Base-by-base conservation (phyloP, 2,329 filamentous ascomycete species). In the Scedosporium apiospermum region DNA sequence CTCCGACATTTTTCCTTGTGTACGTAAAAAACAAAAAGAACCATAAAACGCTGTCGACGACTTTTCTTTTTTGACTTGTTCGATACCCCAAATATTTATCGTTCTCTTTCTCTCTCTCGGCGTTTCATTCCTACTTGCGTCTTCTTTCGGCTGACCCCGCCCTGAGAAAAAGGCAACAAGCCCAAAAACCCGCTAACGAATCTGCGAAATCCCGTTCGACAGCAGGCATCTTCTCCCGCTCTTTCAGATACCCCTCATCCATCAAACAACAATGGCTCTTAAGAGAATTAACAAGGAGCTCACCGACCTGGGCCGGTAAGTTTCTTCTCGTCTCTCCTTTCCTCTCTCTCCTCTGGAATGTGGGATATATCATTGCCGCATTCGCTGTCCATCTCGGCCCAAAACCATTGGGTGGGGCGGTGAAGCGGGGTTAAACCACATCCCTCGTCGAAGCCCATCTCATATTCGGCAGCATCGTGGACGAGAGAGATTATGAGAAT, bases 261-360 rank as follows among this genome's bases (percentile, higher is more conserved):
- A 30, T 18, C 65, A 69, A 68, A 69, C 65, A 69, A 63, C 69
- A 74, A 95, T 95, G 90, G 90, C 90, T 78, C 85, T 95, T 72
- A 95, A 95, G 88, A 88, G 90, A 79, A 95, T 95, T 79, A 93
- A 93, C 85, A 95, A 93, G 88, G 90, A 95, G 80, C 86, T 95
- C 76, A 88, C 89, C 78, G 90, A 95, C 77, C 84, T 95, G 78
- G 90, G 90, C 81, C 89, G 90, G 90, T 93, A 88, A 74, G 82
- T 58, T 26, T 30, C 41, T 12, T 21, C 14, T 23, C 12, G 6
- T 41, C 41, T 57, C 16, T 49, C 23, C 27, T 30, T 30, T 30
- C 4, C 49, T 41, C 38, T 59, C 23, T 18, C 34, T 58, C 14
- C 21, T 16, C 12, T 9, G 21, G 9, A 34, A 16, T 26, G 16